Evolutionary conservation across 2,329 filamentous ascomycete genomes (phyloP).

Genomic region (Epicoccum nigrum): DNA sequence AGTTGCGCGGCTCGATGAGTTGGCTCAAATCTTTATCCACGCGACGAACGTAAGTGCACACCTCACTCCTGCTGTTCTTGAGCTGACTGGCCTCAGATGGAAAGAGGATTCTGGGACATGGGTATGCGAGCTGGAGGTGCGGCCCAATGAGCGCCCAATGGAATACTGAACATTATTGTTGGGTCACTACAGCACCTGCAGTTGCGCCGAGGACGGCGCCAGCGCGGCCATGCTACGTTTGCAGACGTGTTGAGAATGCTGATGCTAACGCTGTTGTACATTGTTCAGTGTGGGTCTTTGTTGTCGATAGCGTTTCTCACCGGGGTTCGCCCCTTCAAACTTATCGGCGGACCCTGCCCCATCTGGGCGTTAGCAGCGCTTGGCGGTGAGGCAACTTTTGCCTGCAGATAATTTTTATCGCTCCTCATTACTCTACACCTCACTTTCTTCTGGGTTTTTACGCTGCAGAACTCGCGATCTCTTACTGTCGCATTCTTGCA

Average conservation of each 20-base stretch:
- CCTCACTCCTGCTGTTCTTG: background rate
- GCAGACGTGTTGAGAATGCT: background rate
- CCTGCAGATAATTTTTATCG: constrained; percentile 28
- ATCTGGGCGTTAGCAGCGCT: constrained; percentile 23
- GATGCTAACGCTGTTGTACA: background rate
- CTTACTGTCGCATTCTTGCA: constrained; percentile 32
- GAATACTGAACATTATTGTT: no score
- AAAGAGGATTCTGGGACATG: constrained; percentile 79
- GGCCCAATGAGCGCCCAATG: background rate
- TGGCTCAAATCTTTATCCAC: constrained; percentile 83
- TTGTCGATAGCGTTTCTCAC: constrained; percentile 8
- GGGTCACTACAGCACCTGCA: no score
- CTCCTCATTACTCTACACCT: constrained; percentile 14
- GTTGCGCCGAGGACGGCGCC: no score
- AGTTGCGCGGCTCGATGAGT: constrained; percentile 75
- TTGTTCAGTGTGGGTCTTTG: constrained; percentile 16
- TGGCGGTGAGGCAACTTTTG: constrained; percentile 24
- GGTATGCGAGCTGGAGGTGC: constrained; percentile 46
- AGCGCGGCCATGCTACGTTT: background rate
- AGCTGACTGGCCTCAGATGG: constrained; percentile 60
- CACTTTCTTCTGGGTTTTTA: constrained; percentile 27
- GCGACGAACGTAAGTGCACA: constrained; percentile 72
- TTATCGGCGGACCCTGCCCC: constrained; percentile 17
- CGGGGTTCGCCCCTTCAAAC: constrained; percentile 15
- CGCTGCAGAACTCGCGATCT: constrained; percentile 32